Base-by-base conservation (phyloP, 768 basidiomycete genomes). In the Cystofilobasidium bisporidii region DNA sequence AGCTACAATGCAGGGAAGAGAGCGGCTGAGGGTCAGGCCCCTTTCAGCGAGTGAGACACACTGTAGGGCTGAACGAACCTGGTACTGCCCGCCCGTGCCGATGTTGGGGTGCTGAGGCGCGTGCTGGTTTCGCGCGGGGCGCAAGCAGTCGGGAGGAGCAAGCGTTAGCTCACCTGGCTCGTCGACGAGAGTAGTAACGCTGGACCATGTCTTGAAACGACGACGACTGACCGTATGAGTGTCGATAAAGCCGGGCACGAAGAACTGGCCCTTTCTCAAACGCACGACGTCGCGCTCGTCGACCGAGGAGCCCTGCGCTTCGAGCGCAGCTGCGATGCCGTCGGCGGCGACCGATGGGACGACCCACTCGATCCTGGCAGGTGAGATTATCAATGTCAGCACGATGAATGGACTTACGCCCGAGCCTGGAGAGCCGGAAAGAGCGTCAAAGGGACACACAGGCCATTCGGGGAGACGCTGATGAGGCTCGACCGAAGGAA, bases 241-340 rank as follows among this genome's bases (percentile, higher is more conserved):
- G 80, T 96, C 92, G 63, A 93, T 79, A 75, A 94, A 84, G 4
- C 92, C 92, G 9, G 92, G 92, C 73, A 90, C 83, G 65, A 94
- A 73, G 74, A 91, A 92, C 71, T 83, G 79, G 10, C 81, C 81
- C 10, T 74, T 36, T 9, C 26, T 45, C 3, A 62, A 43, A 41
- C 47, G 30, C 22, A 62, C 38, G 43, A 62, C 45, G 43, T 32
- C 32, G 1, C 15, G 20, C 43, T 2, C 24, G 18, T 26, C 26
- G 33, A 40, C 58, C 17, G 12, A 11, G 3, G 38, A 36, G 2
- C 65, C 65, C n/a, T 50, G 40, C 22, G 30, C 14, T 24, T 53
- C 2, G 18, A 66, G 47, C 20, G 63, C 33, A 10, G 26, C 3
- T 2, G 60, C 40, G 24, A 68, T 40, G 12, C 45, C 45, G 28